Percentiles rank a stretch among this genome's conserved stretches.
Evolutionary conservation across 257 asterid genomes (phyloP).

Genomic region (Nicotiana paniculata): DNA sequence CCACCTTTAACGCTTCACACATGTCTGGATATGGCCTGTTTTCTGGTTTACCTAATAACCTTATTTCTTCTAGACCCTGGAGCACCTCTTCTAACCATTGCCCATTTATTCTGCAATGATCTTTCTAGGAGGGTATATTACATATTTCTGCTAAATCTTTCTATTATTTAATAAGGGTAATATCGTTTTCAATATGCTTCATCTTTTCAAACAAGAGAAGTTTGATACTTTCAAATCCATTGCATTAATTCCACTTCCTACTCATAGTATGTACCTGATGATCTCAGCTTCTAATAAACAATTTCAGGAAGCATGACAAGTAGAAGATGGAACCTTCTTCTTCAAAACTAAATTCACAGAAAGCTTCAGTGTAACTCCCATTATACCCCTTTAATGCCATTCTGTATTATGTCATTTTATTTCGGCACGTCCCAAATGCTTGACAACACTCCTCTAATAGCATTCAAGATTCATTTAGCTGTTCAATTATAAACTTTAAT

Average conservation of each 20-base stretch:
- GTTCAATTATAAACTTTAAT: not conserved
- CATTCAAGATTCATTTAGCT: not conserved
- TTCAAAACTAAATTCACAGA: not conserved
- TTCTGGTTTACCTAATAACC: not conserved
- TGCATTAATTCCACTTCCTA: not conserved
- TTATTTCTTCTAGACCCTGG: not conserved
- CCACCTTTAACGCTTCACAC: not conserved
- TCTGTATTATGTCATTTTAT: not conserved
- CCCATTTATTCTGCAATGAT: not conserved
- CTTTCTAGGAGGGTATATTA: not conserved
- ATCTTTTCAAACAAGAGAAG: not conserved
- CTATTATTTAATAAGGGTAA: not conserved
- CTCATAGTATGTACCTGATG: not conserved
- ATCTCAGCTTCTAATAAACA: not conserved
- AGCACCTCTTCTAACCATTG: not conserved
- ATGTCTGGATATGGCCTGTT: not conserved
- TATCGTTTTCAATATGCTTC: not conserved
- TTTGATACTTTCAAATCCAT: not conserved
- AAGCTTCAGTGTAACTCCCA: not conserved
- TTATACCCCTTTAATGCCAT: not conserved
- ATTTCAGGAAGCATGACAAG: not conserved
- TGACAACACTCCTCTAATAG: not conserved
- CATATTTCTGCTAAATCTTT: not conserved
- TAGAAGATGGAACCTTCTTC: not conserved
- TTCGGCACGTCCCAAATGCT: not conserved